These are phyloP conservation scores for Boletus vermiculosoides DNA, from an alignment of 768 basidiomycete genomes.

Conservation along the genomic window DNA sequence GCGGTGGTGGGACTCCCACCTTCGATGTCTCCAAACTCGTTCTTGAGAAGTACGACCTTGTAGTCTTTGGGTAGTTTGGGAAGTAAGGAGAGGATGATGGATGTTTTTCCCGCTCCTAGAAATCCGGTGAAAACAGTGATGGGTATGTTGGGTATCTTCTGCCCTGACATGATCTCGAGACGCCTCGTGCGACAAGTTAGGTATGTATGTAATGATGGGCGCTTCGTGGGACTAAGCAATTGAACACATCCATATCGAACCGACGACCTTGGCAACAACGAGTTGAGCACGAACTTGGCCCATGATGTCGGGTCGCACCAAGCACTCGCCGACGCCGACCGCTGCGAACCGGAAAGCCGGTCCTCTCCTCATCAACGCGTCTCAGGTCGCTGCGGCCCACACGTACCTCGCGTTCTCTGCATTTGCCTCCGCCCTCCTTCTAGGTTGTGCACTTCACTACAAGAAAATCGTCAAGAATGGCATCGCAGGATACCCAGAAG, in stretches of 20 bases:
- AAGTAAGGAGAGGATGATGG: slow-evolving; percentile 78
- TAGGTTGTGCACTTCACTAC: slow-evolving; percentile 74
- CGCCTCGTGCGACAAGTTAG: neutral
- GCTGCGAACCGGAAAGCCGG: slow-evolving; percentile 5
- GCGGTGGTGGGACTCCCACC: slow-evolving; percentile 40
- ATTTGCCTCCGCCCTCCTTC: slow-evolving; percentile 58
- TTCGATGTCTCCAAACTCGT: slow-evolving; percentile 95
- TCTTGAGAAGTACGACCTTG: slow-evolving; percentile 89
- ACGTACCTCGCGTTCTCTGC: slow-evolving; percentile 64
- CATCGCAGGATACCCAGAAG: slow-evolving; percentile 78
- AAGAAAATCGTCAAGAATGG: slow-evolving; percentile 83
- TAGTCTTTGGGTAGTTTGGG: slow-evolving; percentile 82
- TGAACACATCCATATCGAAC: neutral
- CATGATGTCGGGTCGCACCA: slow-evolving; percentile 25
- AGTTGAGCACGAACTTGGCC: neutral
- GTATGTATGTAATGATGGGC: neutral
- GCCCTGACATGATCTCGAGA: slow-evolving; percentile 9
- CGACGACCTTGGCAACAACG: neutral
- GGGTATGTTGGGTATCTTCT: slow-evolving; percentile 49
- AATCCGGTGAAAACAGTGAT: slow-evolving; percentile 97
- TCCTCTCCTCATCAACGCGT: slow-evolving; percentile 40
- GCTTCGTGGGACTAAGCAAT: neutral
- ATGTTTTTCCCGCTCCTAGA: slow-evolving; percentile 79
- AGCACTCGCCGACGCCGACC: slow-evolving; percentile 1
- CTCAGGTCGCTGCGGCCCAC: slow-evolving; percentile 60